Conservation (phyloP, 2,329 filamentous ascomycete species). For the Pseudogymnoascus sp. region DNA sequence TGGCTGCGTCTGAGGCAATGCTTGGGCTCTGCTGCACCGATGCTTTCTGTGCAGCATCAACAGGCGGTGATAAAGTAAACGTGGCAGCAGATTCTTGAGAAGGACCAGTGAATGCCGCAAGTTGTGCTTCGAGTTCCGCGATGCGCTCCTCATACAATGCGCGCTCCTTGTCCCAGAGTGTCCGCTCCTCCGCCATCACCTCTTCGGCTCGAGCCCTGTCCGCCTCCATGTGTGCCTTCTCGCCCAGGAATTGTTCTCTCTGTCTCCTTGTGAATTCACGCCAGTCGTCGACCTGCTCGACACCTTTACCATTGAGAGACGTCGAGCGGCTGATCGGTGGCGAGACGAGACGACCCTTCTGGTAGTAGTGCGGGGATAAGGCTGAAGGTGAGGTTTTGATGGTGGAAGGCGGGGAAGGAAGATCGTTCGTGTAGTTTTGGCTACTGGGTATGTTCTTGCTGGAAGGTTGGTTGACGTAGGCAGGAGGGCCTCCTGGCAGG, state of each 20-base stretch:
- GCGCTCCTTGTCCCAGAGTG: conserved; percentile 27
- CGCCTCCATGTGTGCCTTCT: conserved; percentile 25
- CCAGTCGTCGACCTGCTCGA: conserved; percentile 23
- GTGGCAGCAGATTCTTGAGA: not conserved
- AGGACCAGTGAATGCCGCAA: conserved; percentile 11
- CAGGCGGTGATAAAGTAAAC: not conserved
- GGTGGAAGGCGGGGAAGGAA: conserved; percentile 5
- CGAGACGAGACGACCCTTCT: conserved; percentile 2
- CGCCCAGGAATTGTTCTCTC: conserved; percentile 24
- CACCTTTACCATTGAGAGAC: conserved; percentile 6
- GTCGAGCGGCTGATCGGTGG: conserved; percentile 1
- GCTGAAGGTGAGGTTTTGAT: not conserved
- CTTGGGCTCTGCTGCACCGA: not conserved
- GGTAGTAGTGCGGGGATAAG: conserved; percentile 4
- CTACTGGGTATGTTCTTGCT: not conserved
- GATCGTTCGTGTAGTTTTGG: not conserved
- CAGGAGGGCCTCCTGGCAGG: not conserved
- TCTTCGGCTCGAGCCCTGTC: conserved; percentile 24
- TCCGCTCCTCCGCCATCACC: conserved; percentile 26
- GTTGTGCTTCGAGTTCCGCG: conserved; percentile 20
- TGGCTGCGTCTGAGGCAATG: not conserved
- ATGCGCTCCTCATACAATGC: conserved; percentile 20
- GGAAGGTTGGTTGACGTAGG: not conserved
- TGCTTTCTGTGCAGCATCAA: not conserved
- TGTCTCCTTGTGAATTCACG: conserved; percentile 24